phyloP scores from a whole-genome alignment of 495 filamentous ascomycete species.

The Viridothelium virens region DNA sequence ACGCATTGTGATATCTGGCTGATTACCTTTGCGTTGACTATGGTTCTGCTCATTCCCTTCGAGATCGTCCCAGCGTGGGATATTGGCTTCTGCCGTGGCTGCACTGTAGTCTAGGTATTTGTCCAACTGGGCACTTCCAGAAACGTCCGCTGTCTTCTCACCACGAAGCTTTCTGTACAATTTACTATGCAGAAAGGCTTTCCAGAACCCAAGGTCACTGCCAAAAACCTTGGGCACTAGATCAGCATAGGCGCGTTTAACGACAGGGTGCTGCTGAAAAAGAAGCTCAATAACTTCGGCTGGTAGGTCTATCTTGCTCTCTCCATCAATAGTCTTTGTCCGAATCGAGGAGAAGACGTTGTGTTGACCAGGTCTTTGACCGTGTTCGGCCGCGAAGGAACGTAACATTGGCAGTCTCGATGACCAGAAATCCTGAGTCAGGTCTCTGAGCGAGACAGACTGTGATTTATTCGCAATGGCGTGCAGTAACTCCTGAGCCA shows the following conservation, averaged over 20 bases:
- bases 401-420: constrained; percentile 74
- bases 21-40: constrained; percentile 68
- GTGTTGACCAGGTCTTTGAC: constrained; percentile 77
- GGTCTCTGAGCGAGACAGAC: constrained; percentile 64
- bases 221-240: constrained; percentile 78
- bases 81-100: constrained; percentile 46
- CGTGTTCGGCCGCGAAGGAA: constrained; percentile 79
- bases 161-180: constrained; percentile 88
- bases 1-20: constrained; percentile 80
- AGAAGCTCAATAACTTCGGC: constrained; percentile 61
- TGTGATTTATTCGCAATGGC: constrained; percentile 57
- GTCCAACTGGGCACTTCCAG: constrained; percentile 52
- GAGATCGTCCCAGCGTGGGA: constrained; percentile 85
- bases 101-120: constrained; percentile 54
- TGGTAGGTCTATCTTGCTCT: constrained; percentile 42
- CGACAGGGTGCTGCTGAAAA: constrained; percentile 84
- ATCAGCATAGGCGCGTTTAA: constrained; percentile 86
- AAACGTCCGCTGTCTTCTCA: constrained; percentile 61
- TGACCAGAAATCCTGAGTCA: constrained; percentile 89
- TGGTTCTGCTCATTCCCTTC: constrained; percentile 92
- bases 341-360: constrained; percentile 91
- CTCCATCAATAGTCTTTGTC: constrained; percentile 66
- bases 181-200: constrained; percentile 79
- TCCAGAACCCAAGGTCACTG: constrained; percentile 65
- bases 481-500: background rate